Evolutionary conservation across 768 basidiomycete species (phyloP), one percentile per base, ranked within the genome.

Genomic region (Suillus brevipes): DNA sequence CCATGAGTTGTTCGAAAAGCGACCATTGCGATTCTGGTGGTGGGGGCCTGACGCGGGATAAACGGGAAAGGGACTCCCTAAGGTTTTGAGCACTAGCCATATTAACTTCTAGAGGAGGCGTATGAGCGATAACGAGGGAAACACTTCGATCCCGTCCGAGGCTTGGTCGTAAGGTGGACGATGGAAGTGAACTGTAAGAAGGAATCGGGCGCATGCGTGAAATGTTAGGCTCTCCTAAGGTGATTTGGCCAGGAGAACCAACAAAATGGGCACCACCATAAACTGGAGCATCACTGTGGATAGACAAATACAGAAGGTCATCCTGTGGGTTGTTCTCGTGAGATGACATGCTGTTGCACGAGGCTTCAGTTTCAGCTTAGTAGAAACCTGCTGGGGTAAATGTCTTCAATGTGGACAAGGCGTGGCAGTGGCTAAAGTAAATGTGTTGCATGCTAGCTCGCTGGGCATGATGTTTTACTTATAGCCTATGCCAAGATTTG

Each of bases 1-100:
- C 85, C 87, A 91, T 89, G 47, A 89, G 73, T 72, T 91, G 88
- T 9, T 83, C 85, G 68, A 91, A 91, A 6, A 91, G 75, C 0
- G 88, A 78, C 90, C 90, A 91, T 77, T 83, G 65, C 12, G 43
- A 78, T n/a, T 74, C 74, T 8, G 77, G 72, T 16, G 72, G 70
- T 18, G 60, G 36, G 20, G 61, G 64, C 28, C 66, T 65, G 12
- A 28, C 31, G 1, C 65, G 68, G 6, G 67, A 65, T 43, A 38
- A 31, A 10, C 67, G 65, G 14, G 58, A 8, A 49, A 67, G 69
- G 53, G 66, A 61, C 45, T 45, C 59, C 47, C 63, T 66, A 28
- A 66, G 66, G 62, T 64, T 75, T 66, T 59, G 60, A 45, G n/a
- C 25, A 56, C 36, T 70, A 64, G 67, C 69, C 63, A 60, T 66